phyloP scores from a whole-genome alignment of 2,329 filamentous ascomycete genomes.

The Orbilia ellipsospora region DNA sequence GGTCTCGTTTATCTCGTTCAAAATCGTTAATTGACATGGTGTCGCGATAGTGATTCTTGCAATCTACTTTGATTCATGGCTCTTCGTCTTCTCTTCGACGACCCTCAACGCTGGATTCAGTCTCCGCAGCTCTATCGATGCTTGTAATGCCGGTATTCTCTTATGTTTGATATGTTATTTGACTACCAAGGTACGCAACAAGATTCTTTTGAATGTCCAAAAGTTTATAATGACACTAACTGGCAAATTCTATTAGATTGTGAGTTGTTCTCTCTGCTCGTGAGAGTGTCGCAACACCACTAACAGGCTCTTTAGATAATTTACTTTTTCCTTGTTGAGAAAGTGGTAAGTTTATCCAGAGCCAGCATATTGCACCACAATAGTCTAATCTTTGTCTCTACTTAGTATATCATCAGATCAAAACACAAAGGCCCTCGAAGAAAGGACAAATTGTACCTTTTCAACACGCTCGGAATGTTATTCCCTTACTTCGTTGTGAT shows the following conservation, averaged over 20 bases:
- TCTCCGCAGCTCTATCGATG: conserved; percentile 66
- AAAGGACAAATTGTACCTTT: conserved; percentile 70
- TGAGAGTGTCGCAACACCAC: conserved; percentile 39
- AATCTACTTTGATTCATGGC: conserved; percentile 71
- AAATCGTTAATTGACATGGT: no score
- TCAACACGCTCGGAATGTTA: conserved; percentile 72
- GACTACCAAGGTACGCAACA: conserved; percentile 69
- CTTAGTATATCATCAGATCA: conserved; percentile 69
- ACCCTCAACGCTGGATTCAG: conserved; percentile 70
- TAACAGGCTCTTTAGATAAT: conserved; percentile 64
- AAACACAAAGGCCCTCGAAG: conserved; percentile 66
- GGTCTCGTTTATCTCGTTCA: background rate
- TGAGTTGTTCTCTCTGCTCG: conserved; percentile 52
- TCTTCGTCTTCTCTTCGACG: conserved; percentile 70
- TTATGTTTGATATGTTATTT: conserved; percentile 73
- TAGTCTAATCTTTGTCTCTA: background rate
- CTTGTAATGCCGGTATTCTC: conserved; percentile 71
- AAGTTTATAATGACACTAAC: background rate
- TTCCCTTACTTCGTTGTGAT: conserved; percentile 63
- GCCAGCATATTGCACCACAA: background rate
- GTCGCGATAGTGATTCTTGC: conserved; percentile 68
- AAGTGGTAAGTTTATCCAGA: conserved; percentile 65
- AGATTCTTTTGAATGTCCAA: background rate
- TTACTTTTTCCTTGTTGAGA: conserved; percentile 75
- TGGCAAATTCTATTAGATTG: conserved; percentile 59